Evolutionary conservation across 768 basidiomycete species (phyloP).

Genomic region (Lactarius trivialis): DNA sequence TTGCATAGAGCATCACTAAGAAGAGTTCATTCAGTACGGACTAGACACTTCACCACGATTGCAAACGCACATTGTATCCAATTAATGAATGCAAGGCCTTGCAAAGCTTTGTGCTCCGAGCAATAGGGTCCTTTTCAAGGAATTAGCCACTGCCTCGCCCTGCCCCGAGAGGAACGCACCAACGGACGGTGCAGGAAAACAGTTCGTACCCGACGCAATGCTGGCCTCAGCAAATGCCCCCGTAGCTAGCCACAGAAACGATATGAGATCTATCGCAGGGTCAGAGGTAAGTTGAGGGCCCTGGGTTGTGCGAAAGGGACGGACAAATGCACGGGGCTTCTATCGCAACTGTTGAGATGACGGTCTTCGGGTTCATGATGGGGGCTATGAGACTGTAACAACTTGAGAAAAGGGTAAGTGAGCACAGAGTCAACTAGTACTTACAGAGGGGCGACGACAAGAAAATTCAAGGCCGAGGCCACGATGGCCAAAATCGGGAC

Average conservation of each 20-base stretch:
- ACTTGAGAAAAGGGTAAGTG: not conserved
- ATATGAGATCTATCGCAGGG: not conserved
- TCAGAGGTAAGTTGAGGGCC: not conserved
- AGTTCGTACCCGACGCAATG: not conserved
- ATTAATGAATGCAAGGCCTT: slow-evolving; percentile 13
- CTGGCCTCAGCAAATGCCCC: slow-evolving; percentile 1
- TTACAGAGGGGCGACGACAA: not conserved
- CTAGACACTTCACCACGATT: not conserved
- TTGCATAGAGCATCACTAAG: slow-evolving; percentile 18
- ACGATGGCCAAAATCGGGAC: not conserved
- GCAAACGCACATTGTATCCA: slow-evolving; percentile 16
- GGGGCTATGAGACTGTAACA: slow-evolving; percentile 1
- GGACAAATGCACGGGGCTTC: slow-evolving; percentile 12
- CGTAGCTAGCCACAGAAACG: slow-evolving; percentile 12
- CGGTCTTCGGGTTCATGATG: not conserved
- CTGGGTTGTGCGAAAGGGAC: not conserved
- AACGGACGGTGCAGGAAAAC: not conserved
- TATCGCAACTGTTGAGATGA: slow-evolving; percentile 11
- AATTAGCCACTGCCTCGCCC: not conserved
- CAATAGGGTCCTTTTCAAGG: not conserved
- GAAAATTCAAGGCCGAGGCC: not conserved
- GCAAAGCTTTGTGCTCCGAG: slow-evolving; percentile 1
- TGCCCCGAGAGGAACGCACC: not conserved
- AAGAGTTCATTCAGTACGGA: slow-evolving; percentile 1
- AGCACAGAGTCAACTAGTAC: not conserved